Evolutionary conservation across 495 filamentous ascomycete genomes (phyloP).

Genomic region (Neurospora tetraspora): DNA sequence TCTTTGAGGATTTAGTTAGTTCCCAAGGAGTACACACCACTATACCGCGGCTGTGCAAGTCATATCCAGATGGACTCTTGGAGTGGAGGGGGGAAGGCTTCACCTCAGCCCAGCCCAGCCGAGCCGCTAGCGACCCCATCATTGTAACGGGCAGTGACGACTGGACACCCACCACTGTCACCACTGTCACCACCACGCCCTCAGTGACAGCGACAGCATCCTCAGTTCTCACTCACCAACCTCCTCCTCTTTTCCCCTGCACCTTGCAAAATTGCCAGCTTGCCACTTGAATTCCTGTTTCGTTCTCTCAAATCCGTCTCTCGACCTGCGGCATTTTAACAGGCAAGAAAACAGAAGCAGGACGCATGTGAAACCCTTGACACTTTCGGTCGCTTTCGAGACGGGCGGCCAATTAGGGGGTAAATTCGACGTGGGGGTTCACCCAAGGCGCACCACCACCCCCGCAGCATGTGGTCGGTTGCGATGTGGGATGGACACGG

Average conservation of each 20-base stretch:
- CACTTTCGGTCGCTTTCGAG: too few species aligned
- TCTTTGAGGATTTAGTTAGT: neutral
- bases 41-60: neutral
- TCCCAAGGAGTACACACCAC: neutral
- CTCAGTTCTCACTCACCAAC: neutral
- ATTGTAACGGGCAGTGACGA: neutral
- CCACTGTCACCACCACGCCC: neutral
- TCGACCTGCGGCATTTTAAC: too few species aligned
- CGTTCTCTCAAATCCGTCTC: too few species aligned
- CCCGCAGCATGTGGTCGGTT: neutral
- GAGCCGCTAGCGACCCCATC: neutral
- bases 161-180: neutral
- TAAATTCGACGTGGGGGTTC: neutral
- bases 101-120: neutral
- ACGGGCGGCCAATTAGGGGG: neutral
- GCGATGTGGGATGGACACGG: neutral
- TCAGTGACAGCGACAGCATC: neutral
- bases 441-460: neutral
- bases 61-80: neutral
- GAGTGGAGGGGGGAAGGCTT: neutral
- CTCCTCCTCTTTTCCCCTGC: too few species aligned
- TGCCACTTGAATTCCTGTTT: too few species aligned
- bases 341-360: too few species aligned
- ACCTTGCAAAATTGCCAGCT: too few species aligned
- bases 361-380: too few species aligned